Evolutionary conservation across 169 alveolate genomes (phyloP), one percentile per base, ranked within the genome.

Genomic region (Cryptosporidium xiaoi): DNA sequence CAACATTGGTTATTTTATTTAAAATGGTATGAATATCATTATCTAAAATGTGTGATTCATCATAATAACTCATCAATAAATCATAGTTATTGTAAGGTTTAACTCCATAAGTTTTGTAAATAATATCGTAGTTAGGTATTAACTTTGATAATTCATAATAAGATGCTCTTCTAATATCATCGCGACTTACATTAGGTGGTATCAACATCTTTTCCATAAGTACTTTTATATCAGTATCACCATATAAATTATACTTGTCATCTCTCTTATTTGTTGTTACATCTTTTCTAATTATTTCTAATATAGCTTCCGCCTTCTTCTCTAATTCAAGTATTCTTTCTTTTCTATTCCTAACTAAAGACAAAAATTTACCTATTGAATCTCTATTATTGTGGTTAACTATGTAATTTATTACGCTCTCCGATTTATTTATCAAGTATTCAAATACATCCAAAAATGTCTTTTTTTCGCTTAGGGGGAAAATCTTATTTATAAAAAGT

Each of bases 381-480:
- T 68, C 40, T 18, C 36, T 10, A 34, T 53, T 53, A 1, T 10
- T 13, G 8, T 6, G 56, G 27, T 31, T 66, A 24, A 69, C 20
- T 10, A 15, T 29, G 12, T 0, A 53, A 1, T 27, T 51, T 10
- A 4, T 8, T 16, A 69, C 27, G 24, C 51, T 18, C 27, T 13
- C 20, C 0, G 34, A 18, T 5, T 53, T 64, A 16, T 15, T 33
- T 15, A 53, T 1, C 20, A 69, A 51, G 16, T n/a, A 29, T 0
- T 69, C 83, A 53, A 69, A 27, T 3, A 69, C 40, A 56, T 55
- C 83, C 51, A 27, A 33, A 51, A 69, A n/a, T 31, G 83, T 69
- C 10, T 34, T 69, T n/a, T 13, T 5, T 15, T 18, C 55, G 27
- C 3, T 53, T 8, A 40, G 10, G 0, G 48, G 13, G 1, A 40